These are phyloP conservation scores for Claviceps digitariae DNA, from an alignment of 2,329 filamentous ascomycete species.

Conservation along the genomic window DNA sequence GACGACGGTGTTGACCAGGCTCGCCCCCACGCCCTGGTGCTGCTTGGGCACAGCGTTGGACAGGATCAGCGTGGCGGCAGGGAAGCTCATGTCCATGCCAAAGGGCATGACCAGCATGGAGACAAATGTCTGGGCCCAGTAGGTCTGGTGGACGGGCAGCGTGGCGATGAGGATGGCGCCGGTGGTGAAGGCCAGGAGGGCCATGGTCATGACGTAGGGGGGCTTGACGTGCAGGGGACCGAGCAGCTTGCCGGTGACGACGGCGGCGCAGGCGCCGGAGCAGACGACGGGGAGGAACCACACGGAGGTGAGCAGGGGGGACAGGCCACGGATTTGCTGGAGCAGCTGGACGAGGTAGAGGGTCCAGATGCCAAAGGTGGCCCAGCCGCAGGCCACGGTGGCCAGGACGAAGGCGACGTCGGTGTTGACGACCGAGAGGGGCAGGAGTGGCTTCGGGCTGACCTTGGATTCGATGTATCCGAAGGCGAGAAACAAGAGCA, in stretches of 20 bases:
- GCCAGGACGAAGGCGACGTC: constrained; percentile 41
- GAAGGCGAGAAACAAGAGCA: constrained; percentile 40
- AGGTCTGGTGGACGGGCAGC: constrained; percentile 40
- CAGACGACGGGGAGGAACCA: constrained; percentile 31
- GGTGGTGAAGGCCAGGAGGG: constrained; percentile 28
- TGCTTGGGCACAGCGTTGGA: constrained; percentile 34
- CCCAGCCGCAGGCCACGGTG: constrained; percentile 40
- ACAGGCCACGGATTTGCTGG: constrained; percentile 26
- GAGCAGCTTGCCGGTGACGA: constrained; percentile 29
- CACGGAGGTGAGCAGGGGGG: constrained; percentile 29
- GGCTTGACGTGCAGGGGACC: constrained; percentile 22
- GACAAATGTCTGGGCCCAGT: constrained; percentile 52
- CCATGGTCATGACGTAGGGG: constrained; percentile 28
- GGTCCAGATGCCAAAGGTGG: constrained; percentile 39
- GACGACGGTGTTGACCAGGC: constrained; percentile 48
- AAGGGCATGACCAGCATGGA: constrained; percentile 43
- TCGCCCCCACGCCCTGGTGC: constrained; percentile 34
- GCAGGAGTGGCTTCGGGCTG: constrained; percentile 40
- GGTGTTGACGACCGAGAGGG: constrained; percentile 33
- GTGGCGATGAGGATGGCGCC: constrained; percentile 30
- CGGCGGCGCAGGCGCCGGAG: constrained; percentile 29
- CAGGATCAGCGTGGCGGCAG: constrained; percentile 46
- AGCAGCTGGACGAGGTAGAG: constrained; percentile 38
- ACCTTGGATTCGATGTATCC: constrained; percentile 38
- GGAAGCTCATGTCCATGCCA: constrained; percentile 56